phyloP scores from a whole-genome alignment of 75 land plant genomes.

The Pinus tabuliformis region DNA sequence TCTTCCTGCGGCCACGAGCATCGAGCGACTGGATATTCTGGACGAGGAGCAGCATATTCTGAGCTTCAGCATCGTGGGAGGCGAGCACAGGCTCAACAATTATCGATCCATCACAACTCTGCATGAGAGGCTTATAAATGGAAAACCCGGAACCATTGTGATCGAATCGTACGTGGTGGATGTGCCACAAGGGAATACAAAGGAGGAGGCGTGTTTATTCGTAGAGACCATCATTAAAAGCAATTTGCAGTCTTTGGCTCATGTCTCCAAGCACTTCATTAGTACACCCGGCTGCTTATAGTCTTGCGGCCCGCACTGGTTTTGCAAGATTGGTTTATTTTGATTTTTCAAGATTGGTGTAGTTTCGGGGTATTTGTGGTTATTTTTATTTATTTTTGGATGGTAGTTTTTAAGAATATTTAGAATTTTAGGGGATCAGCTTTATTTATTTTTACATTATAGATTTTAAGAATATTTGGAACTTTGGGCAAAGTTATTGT shows the following conservation, averaged over 20 bases:
- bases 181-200: conserved; percentile 77
- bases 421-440: no score
- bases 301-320: no score
- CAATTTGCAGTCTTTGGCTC: conserved; percentile 70
- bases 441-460: no score
- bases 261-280: conserved; percentile 33
- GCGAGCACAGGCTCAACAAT: conserved; percentile 75
- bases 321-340: no score
- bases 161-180: conserved; percentile 88
- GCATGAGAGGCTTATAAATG: conserved; percentile 14
- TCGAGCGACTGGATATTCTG: conserved; percentile 71
- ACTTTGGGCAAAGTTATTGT: no score
- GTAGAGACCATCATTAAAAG: conserved; percentile 73
- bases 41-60: conserved; percentile 57
- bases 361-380: no score
- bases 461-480: no score
- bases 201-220: conserved; percentile 69
- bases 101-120: conserved; percentile 78
- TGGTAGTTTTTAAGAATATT: no score
- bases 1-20: conserved; percentile 72
- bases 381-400: no score
- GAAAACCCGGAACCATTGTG: conserved; percentile 38
- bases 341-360: no score
- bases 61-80: conserved; percentile 77
- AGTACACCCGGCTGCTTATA: no score